Evolutionary conservation across 176 grass and related monocot species (phyloP), one percentile per base, ranked within the genome.

Genomic region (Areca catechu): DNA sequence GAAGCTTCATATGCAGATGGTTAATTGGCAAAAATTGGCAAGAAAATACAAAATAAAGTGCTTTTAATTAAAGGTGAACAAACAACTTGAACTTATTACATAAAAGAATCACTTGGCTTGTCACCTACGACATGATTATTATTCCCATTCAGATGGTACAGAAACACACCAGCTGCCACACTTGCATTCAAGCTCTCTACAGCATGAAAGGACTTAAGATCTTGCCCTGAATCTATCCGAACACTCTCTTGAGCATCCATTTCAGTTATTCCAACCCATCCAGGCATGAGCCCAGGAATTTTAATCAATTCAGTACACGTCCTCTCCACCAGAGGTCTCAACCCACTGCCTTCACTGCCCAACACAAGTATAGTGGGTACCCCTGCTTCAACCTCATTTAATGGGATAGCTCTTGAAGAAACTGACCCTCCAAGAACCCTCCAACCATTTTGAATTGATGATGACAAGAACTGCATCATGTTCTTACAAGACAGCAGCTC

Each of bases 181-280:
- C 93, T 98, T 58, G 92, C 93, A 78, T 98, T 98, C 74, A 98
- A 88, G 76, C 93, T 98, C 84, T 98, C 88, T 24, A 98, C 93
- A 0, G 93, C 87, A 75, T 89, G 69, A 78, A 98, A 92, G 6
- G 81, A 89, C 51, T 68, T 82, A 61, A 82, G 63, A 58, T 81
- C 77, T 76, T 73, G 63, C 62, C 69, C 76, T 56, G 57, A 66
- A 62, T 28, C 34, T 50, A 20, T 68, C 51, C 82, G 73, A 34
- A 59, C 57, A 51, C 72, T 84, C 67, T 91, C 86, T 56, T n/a
- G 80, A 48, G 25, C 52, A 73, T 81, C 77, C 53, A 72, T 55
- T 55, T 62, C 81, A 27, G 57, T 77, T 77, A 59, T 63, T 60
- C 12, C 53, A 69, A 56, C 54, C 77, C 29, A 57, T 58, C 22